These are phyloP conservation scores for Serendipita sp. DNA, from an alignment of 768 basidiomycete species.

Conservation along the genomic window DNA sequence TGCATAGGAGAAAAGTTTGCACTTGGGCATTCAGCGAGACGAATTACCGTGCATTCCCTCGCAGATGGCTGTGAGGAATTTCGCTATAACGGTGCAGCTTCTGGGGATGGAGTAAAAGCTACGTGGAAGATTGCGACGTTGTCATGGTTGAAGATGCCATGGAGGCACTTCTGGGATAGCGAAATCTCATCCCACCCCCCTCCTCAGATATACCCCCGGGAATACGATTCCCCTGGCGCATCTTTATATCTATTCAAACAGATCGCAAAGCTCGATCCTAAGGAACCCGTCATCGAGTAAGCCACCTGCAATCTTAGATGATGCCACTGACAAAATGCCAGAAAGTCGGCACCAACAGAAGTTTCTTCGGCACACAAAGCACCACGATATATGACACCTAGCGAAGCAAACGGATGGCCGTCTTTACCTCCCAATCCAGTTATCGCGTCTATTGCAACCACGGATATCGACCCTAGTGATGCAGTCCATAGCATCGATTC, in stretches of 20 bases:
- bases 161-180: background rate
- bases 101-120: background rate
- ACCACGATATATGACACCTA: background rate
- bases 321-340: background rate
- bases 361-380: background rate
- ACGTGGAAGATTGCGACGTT: background rate
- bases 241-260: background rate
- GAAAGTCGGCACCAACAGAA: background rate
- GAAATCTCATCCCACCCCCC: background rate
- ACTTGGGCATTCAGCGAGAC: background rate
- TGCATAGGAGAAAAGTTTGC: background rate
- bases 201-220: background rate
- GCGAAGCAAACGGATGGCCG: background rate
- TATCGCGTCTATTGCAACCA: background rate
- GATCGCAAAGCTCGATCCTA: background rate
- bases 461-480: background rate
- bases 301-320: background rate
- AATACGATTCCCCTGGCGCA: background rate
- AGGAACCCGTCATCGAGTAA: background rate
- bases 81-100: background rate
- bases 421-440: background rate
- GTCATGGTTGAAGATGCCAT: conserved; percentile 1
- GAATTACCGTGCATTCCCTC: background rate
- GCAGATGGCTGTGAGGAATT: conserved; percentile 1
- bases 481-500: background rate